Base-by-base conservation (phyloP, 73 alveolate species). In the Paramecium pentaurelia region DNA sequence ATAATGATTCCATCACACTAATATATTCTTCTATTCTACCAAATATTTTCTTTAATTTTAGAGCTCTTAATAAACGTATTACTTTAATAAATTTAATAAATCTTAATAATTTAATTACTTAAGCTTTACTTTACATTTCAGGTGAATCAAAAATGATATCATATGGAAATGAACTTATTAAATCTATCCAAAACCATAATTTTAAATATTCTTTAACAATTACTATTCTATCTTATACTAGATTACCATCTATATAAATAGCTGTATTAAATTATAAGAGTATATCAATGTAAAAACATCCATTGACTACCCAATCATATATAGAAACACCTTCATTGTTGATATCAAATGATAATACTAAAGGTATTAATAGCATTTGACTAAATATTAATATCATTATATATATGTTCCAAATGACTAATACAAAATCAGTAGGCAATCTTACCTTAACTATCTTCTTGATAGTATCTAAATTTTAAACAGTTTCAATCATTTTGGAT, bases 171-270 rank as follows among this genome's bases (percentile, higher is more conserved):
- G 95, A 60, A 18, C 88, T 38, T 8, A 77, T n/a, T 7, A 90
- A 0, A 47, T 90, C 95, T 37, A 90, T 75, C 93, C 95, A 90
- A 80, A 90, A 77, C 95, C 95, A 90, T 30, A 32, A 90, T 92
- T 86, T 90, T 6, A 77, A 58, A 86, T 90, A 90, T 90, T 86
- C 88, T 18, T 86, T 86, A 0, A 47, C 20, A 16, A 90, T 90
- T 27, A 28, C 27, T 7, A 16, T 36, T 80, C 95, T 22, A 42
- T 83, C 45, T 1, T 25, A 34, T 6, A 22, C 47, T 18, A 77
- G 6, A 28, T 84, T 44, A 5, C 95, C 95, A 18, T 90, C 22
- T 2, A 40, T 9, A 25, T 90, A 90, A 0, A 90, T 77, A 0
- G 93, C 95, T 1, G 95, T 77, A 47, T 90, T 90, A 20, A 84